Conservation (phyloP, 371 early-diverging fungal genomes). For the Nosema granulosis region DNA sequence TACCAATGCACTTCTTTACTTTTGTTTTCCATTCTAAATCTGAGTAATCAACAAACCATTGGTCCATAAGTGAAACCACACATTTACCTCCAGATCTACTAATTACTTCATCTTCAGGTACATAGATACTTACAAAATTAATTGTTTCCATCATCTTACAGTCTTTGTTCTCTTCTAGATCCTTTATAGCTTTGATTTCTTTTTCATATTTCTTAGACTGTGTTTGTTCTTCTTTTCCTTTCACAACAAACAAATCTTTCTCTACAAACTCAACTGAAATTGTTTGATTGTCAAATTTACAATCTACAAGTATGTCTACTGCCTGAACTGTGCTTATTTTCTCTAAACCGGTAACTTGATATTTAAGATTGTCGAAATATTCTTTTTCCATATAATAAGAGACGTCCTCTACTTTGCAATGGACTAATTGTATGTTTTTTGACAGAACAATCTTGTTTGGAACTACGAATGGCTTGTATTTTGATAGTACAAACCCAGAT, state of each 20-base stretch:
- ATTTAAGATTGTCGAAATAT: constrained; percentile 32
- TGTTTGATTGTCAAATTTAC: not conserved
- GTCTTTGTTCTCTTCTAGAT: not conserved
- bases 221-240: not conserved
- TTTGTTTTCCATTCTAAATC: constrained; percentile 79
- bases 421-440: constrained; percentile 3
- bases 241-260: not conserved
- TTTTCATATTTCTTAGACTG: not conserved
- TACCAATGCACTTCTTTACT: constrained; percentile 71
- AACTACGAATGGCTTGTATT: not conserved
- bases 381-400: constrained; percentile 39
- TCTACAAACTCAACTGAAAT: constrained; percentile 8
- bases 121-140: constrained; percentile 69
- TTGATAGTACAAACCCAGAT: constrained; percentile 20
- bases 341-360: constrained; percentile 25
- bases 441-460: constrained; percentile 9
- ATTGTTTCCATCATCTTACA: constrained; percentile 26
- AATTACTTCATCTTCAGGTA: constrained; percentile 88
- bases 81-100: constrained; percentile 94
- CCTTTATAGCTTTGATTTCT: constrained; percentile 6
- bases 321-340: not conserved
- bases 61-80: constrained; percentile 90
- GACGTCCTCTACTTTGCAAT: constrained; percentile 18
- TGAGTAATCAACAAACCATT: constrained; percentile 98
- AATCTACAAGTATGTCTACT: not conserved